Evolutionary conservation across 1,284 basidiomycete species (phyloP), one percentile per base, ranked within the genome.

Genomic region (Cutaneotrichosporon cyanovorans): DNA sequence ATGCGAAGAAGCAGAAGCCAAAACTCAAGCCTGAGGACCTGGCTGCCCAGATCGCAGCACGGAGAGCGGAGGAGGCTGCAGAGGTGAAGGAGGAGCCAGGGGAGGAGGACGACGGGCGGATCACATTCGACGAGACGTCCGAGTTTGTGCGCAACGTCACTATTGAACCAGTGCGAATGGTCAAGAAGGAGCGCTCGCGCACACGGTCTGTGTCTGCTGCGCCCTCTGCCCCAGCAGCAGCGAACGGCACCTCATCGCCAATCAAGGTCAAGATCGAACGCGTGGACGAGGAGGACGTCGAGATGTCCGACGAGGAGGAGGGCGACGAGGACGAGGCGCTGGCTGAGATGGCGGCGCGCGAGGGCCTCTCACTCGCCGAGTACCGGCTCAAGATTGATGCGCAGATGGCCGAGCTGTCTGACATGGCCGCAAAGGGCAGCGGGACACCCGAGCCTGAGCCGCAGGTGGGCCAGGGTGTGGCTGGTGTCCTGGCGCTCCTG

Each of bases 121-220:
- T 99, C 28, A 87, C 85, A 0, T 92, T 99, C 51, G 93, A 98
- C 65, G 91, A 96, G 60, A 98, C 95, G 0, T 89, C 89, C 15
- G 92, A 97, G 67, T 99, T 99, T 60, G 87, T 98, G 20, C 82
- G 91, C 14, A 83, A 87, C 33, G 89, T 99, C 55, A 81, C 82
- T 0, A 78, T 68, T 14, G 65, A 73, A 36, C 65, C 66, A 10
- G 37, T 37, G 19, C 58, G 61, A 14, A 56, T 63, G 22, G 66
- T 70, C 54, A 67, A 71, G 57, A 55, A 63, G 23, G 63, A 67
- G 53, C 47, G 61, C 35, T 57, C 58, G 11, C 45, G 58, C 15
- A 53, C 66, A 11, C 44, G 56, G 20, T 53, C 67, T 6, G 42
- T 42, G 9, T 45, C 50, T 14, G 42, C 52, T 4, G 57, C 58